A percentile compares a stretch with the other conserved stretches of the same genome.
Evolutionary conservation across 192 early-diverging fungal species (phyloP).

Genomic region (Podochytrium sp.): DNA sequence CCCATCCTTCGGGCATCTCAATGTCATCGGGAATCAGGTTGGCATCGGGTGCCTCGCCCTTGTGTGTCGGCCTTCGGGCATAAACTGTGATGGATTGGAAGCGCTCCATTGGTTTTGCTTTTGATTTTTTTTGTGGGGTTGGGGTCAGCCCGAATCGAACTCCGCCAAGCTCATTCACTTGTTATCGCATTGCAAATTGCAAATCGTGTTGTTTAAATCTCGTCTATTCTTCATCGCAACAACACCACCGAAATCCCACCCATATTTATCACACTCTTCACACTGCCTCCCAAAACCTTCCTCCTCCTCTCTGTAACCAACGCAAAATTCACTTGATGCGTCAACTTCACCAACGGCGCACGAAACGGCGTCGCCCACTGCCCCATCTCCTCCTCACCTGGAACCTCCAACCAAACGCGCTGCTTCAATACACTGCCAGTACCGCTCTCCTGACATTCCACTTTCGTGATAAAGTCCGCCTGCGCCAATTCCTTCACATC

Average conservation of each 20-base stretch:
- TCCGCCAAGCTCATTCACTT: too few species aligned
- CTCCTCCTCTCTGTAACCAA: slow-evolving; percentile 11
- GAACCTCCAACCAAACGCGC: slow-evolving; percentile 20
- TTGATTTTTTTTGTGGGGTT: too few species aligned
- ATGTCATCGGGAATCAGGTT: not conserved
- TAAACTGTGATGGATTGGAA: not conserved
- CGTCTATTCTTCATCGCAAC: not conserved
- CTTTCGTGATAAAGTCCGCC: not conserved
- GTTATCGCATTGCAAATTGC: too few species aligned
- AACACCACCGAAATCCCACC: slow-evolving; percentile 19
- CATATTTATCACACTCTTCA: not conserved
- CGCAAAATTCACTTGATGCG: slow-evolving; percentile 5
- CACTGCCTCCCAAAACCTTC: not conserved
- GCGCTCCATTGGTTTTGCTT: too few species aligned
- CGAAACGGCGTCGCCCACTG: slow-evolving; percentile 9
- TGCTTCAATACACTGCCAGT: slow-evolving; percentile 11
- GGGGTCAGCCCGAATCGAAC: too few species aligned
- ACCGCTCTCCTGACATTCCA: not conserved
- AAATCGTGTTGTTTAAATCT: not conserved
- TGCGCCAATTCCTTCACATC: slow-evolving; percentile 9
- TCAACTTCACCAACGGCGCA: slow-evolving; percentile 9
- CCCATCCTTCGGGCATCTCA: not conserved
- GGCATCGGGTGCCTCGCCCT: not conserved
- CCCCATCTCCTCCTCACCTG: not conserved
- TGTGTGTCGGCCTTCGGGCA: not conserved